A percentile compares a stretch with the other conserved stretches of the same genome.
Evolutionary conservation across 116 monocot species (phyloP).

Genomic region (Cymodocea nodosa): DNA sequence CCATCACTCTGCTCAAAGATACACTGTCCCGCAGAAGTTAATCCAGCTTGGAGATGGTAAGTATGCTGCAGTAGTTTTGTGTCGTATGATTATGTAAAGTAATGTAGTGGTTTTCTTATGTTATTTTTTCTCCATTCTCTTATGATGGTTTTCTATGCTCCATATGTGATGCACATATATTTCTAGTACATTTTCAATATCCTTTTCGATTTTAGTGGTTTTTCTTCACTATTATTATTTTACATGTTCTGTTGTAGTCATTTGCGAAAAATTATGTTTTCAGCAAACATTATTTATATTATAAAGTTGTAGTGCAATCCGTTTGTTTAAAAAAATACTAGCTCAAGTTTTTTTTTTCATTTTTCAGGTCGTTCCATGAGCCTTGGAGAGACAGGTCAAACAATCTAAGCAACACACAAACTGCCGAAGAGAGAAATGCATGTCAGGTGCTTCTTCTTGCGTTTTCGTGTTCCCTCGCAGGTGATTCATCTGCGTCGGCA

Average conservation of each 20-base stretch:
- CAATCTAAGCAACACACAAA: constrained; percentile 19
- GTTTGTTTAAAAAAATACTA: background rate
- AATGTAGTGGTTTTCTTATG: background rate
- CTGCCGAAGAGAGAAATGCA: constrained; percentile 42
- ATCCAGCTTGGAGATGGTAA: constrained; percentile 77
- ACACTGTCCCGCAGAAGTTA: constrained; percentile 36
- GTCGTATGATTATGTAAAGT: background rate
- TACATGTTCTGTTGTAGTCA: no score
- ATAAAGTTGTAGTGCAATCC: no score
- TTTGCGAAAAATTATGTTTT: no score
- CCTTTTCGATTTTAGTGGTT: no score
- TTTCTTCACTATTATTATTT: no score
- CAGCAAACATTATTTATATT: no score
- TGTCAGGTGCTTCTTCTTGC: constrained; percentile 34
- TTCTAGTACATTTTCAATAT: no score
- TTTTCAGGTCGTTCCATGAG: constrained; percentile 43
- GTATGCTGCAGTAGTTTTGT: background rate
- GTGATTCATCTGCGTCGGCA: background rate
- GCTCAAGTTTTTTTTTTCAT: background rate
- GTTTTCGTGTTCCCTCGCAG: constrained; percentile 36
- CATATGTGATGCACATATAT: no score
- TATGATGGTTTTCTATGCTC: no score
- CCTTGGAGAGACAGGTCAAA: constrained; percentile 32
- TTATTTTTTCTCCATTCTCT: background rate
- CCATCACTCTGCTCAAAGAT: constrained; percentile 40